Conservation (phyloP, 2,329 filamentous ascomycete genomes). For the Tolypocladium paradoxum region DNA sequence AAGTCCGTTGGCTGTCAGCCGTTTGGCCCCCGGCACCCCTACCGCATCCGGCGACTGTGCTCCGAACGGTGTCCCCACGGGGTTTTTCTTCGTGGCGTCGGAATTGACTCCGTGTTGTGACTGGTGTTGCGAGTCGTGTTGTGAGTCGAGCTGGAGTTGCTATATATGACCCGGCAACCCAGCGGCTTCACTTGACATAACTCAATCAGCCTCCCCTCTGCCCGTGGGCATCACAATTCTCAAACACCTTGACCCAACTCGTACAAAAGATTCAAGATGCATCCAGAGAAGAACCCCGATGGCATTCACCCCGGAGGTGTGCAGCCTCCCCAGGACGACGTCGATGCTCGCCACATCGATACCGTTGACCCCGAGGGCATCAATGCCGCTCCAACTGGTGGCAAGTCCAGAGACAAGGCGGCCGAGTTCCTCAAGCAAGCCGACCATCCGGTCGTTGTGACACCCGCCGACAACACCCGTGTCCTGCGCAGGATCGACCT, state of each 20-base stretch:
- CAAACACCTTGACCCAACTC: background rate
- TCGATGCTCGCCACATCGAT: background rate
- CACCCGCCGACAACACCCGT: constrained; percentile 21
- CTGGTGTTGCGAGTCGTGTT: too few relatives aligned
- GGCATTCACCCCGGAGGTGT: constrained; percentile 1
- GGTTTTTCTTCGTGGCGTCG: background rate
- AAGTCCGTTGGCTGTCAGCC: background rate
- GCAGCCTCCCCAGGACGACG: background rate
- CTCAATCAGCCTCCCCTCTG: background rate
- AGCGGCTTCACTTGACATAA: background rate
- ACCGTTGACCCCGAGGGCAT: background rate
- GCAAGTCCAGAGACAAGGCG: background rate
- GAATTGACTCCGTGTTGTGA: background rate
- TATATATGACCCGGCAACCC: background rate
- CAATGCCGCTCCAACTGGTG: constrained; percentile 17
- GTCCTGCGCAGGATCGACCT: constrained; percentile 28
- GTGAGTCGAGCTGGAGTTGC: background rate
- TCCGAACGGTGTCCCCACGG: background rate
- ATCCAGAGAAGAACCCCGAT: constrained; percentile 1
- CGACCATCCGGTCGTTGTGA: constrained; percentile 19
- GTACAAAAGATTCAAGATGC: background rate
- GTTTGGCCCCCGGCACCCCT: background rate
- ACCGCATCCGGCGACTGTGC: background rate
- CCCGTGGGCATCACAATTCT: background rate
- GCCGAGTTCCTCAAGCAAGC: constrained; percentile 24